Conservation (phyloP, 371 early-diverging fungal species). For the Parasitella parasitica region DNA sequence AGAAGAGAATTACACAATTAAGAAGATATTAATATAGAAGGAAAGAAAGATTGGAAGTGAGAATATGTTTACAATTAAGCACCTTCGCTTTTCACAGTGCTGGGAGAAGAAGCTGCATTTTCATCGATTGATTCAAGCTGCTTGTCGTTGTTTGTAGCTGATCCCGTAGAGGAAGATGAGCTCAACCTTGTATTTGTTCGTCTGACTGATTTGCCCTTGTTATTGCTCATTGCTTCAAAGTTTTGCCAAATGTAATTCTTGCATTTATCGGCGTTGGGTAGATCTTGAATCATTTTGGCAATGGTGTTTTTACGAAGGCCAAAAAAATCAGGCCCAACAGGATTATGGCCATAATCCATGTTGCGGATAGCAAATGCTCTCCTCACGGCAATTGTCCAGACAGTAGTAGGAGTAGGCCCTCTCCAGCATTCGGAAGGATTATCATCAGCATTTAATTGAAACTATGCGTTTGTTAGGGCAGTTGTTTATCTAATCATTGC, state of each 20-base stretch:
- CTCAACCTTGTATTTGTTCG: constrained; percentile 13
- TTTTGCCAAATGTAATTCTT: constrained; percentile 71
- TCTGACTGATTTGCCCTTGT: constrained; percentile 27
- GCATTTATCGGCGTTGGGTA: constrained; percentile 75
- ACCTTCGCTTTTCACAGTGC: background rate
- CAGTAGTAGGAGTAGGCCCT: constrained; percentile 43
- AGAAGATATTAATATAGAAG: background rate
- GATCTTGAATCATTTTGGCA: constrained; percentile 84
- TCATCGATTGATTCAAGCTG: background rate
- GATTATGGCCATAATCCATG: constrained; percentile 73
- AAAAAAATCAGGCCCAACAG: constrained; percentile 88
- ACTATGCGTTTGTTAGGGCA: constrained; percentile 8
- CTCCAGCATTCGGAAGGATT: constrained; percentile 37
- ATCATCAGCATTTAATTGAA: constrained; percentile 40
- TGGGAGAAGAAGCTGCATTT: background rate
- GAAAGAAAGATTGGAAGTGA: background rate
- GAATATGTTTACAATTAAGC: background rate
- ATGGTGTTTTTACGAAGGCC: constrained; percentile 86
- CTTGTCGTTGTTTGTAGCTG: background rate
- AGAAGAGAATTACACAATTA: background rate
- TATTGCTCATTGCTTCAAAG: constrained; percentile 46
- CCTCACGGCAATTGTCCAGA: constrained; percentile 42
- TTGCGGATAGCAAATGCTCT: constrained; percentile 65
- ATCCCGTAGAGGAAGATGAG: constrained; percentile 9
- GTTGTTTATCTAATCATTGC: too few relatives aligned